These are phyloP conservation scores for Earliella scabrosa DNA, from an alignment of 1,284 basidiomycete genomes.

Conservation along the genomic window DNA sequence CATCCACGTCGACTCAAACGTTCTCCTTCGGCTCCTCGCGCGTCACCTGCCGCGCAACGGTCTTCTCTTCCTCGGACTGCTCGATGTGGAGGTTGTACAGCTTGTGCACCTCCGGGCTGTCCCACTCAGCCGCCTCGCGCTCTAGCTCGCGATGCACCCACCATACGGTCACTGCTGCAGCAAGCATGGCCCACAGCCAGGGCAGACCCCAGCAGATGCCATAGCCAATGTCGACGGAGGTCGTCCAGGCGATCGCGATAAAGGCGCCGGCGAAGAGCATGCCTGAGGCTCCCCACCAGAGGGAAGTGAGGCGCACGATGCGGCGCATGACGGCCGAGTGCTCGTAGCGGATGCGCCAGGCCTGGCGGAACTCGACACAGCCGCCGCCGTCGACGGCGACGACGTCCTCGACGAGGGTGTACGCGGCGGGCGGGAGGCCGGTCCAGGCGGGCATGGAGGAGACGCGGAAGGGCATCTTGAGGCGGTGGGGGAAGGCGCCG, in stretches of 20 bases:
- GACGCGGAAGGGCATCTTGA: constrained; percentile 37
- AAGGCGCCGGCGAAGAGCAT: constrained; percentile 28
- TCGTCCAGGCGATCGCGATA: constrained; percentile 33
- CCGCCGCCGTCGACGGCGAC: constrained; percentile 39
- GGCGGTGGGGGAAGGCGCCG: constrained; percentile 31
- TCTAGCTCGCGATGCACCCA: constrained; percentile 28
- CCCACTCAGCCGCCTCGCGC: constrained; percentile 30
- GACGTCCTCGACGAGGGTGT: constrained; percentile 38
- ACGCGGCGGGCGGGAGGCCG: constrained; percentile 35
- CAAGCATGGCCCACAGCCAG: constrained; percentile 36
- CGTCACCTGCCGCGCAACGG: constrained; percentile 14
- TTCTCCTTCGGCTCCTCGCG: not conserved
- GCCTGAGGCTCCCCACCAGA: constrained; percentile 35
- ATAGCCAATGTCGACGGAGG: constrained; percentile 33
- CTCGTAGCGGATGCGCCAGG: constrained; percentile 39
- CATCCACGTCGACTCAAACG: too few relatives aligned
- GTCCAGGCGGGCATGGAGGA: constrained; percentile 36
- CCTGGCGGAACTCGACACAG: constrained; percentile 37
- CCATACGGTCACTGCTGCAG: constrained; percentile 21
- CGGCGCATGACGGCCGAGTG: constrained; percentile 33
- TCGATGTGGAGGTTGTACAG: constrained; percentile 20
- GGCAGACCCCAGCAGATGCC: constrained; percentile 37
- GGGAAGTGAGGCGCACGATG: constrained; percentile 30
- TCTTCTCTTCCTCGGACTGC: constrained; percentile 19
- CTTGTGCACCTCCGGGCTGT: constrained; percentile 13